phyloP scores from a whole-genome alignment of 2,329 filamentous ascomycete species.

The Colletotrichum chlorophyti region DNA sequence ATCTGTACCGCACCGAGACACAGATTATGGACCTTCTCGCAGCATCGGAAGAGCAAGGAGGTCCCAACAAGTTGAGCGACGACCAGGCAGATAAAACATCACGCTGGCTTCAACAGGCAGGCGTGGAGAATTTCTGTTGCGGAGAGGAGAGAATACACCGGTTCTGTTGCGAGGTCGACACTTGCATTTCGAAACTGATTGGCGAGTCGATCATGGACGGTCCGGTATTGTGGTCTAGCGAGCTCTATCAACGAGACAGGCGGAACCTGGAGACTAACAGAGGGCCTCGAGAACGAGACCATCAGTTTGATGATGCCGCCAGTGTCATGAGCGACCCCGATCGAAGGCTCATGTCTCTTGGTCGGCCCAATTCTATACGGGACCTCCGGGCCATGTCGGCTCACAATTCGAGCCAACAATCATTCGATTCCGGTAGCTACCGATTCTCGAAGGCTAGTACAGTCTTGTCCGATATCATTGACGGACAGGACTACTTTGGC shows the following conservation, averaged over 20 bases:
- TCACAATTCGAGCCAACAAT: constrained; percentile 72
- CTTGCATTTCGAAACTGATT: constrained; percentile 83
- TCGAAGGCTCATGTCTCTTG: constrained; percentile 50
- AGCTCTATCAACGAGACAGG: constrained; percentile 83
- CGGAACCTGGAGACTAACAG: constrained; percentile 59
- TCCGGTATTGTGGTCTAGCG: constrained; percentile 90
- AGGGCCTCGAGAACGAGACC: constrained; percentile 52
- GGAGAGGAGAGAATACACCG: constrained; percentile 95
- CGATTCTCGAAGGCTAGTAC: constrained; percentile 63
- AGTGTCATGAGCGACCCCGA: constrained; percentile 64
- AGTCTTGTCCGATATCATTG: constrained; percentile 68
- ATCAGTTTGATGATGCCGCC: constrained; percentile 58
- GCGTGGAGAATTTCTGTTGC: constrained; percentile 91
- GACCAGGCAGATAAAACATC: constrained; percentile 87
- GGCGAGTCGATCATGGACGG: constrained; percentile 84
- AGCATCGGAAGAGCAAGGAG: constrained; percentile 81
- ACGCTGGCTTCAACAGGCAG: constrained; percentile 81
- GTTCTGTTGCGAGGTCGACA: constrained; percentile 89
- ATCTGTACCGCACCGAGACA: constrained; percentile 81
- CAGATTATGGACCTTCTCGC: constrained; percentile 89
- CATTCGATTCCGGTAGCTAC: constrained; percentile 73
- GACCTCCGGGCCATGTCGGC: constrained; percentile 65
- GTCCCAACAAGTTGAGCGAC: constrained; percentile 94
- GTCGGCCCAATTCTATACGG: constrained; percentile 58
- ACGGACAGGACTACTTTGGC: constrained; percentile 76